Evolutionary conservation across 169 alveolate genomes (phyloP).

Genomic region (Blepharisma undulans): DNA sequence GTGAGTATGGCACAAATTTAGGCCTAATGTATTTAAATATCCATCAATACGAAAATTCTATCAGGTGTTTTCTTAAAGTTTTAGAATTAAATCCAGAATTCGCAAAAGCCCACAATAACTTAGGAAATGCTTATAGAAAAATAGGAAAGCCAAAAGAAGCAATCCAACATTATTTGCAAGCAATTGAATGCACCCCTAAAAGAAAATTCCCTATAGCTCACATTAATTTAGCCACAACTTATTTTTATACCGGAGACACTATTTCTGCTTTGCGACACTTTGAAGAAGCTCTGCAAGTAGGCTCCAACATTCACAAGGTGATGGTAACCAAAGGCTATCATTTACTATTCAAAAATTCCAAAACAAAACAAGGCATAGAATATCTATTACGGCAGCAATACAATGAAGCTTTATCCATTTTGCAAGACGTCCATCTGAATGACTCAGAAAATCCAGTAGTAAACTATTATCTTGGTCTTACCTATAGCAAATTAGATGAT

Average conservation of each 20-base stretch:
- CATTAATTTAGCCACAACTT: conserved; percentile 43
- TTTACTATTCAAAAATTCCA: conserved; percentile 35
- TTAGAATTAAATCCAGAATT: conserved; percentile 22
- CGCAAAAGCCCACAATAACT: conserved; percentile 43
- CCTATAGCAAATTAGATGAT: neutral
- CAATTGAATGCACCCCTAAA: conserved; percentile 18
- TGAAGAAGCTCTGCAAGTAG: conserved; percentile 45
- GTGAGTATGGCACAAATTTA: conserved; percentile 12
- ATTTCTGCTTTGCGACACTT: conserved; percentile 16
- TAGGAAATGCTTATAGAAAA: conserved; percentile 45
- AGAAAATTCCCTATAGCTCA: conserved; percentile 50
- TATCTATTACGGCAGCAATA: conserved; percentile 24
- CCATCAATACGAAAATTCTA: conserved; percentile 13
- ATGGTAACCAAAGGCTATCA: conserved; percentile 41
- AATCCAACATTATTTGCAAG: conserved; percentile 34
- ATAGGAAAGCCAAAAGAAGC: conserved; percentile 12
- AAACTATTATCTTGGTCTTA: conserved; percentile 35
- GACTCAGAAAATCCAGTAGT: conserved; percentile 38
- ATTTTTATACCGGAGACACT: conserved; percentile 38
- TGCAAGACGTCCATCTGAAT: neutral
- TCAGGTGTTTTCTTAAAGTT: conserved; percentile 7
- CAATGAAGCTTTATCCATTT: neutral
- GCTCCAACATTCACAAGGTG: conserved; percentile 39
- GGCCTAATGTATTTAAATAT: conserved; percentile 40
- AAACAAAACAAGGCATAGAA: conserved; percentile 40